Base-by-base conservation (phyloP, 2,329 filamentous ascomycete genomes). In the Xylariaceae sp. region DNA sequence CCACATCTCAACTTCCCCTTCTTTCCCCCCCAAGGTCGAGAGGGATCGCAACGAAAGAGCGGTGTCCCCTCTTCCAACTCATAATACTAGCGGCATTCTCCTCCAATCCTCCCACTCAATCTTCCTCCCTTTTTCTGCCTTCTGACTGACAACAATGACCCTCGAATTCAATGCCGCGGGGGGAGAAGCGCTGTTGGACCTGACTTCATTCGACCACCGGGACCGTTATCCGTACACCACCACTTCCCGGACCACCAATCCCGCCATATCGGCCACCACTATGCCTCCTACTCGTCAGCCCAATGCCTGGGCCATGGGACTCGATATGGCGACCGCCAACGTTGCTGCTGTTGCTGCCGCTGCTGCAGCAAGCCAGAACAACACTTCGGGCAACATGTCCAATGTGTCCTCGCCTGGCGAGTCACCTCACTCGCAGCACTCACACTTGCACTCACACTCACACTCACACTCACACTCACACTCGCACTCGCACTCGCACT, bases 111-210 rank as follows among this genome's bases (percentile, higher is more conserved):
- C 70, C 69, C 67, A 65, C 67, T 64, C 56, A 69, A 56, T 65
- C 65, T 65, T 69, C 67, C 67, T 72, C 67, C 67, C 66, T 68
- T 70, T 71, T 63, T 69, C 64, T 56, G 53, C 47, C 34, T 60
- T 50, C 29, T 52, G 53, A 69, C 51, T 55, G 54, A 70, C 68
- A 62, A 81, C 71, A 73, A 82, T 82, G 85, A 82, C 80, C 75
- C 81, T 83, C 78, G 82, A 87, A 71, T 87, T 84, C 77, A 82
- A 82, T 74, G 70, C 76, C 72, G 77, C 78, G 71, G 79, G 78
- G 74, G 80, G 79, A 74, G 83, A 87, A 73, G 82, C 79, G 71
- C 79, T 87, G 70, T 71, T 87, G 71, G 84, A 87, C 71, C 78
- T 87, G 70, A 80, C 78, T 65, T 73, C 76, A 67, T 87, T 81